A percentile compares a stretch with the other conserved stretches of the same genome.
phyloP scores from a whole-genome alignment of 2,329 filamentous ascomycete genomes.

The Endoconidiophora laricicola region DNA sequence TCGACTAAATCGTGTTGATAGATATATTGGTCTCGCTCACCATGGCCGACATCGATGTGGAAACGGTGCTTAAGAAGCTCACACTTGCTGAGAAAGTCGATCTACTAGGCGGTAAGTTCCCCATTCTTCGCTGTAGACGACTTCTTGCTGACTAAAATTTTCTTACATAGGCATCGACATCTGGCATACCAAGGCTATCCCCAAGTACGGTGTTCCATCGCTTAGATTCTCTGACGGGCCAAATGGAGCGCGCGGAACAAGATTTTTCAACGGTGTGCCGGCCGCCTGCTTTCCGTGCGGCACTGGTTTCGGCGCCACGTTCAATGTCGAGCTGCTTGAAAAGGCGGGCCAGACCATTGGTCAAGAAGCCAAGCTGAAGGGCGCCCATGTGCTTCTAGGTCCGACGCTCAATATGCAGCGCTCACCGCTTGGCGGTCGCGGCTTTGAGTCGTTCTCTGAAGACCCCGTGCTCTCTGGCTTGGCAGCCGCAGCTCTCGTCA shows the following conservation, averaged over 20 bases:
- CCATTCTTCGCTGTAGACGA: constrained; percentile 14
- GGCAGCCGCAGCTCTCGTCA: constrained; percentile 34
- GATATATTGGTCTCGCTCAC: constrained; percentile 7
- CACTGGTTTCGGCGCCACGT: constrained; percentile 62
- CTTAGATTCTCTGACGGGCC: constrained; percentile 72
- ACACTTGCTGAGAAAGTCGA: constrained; percentile 62
- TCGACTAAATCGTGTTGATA: too few species aligned
- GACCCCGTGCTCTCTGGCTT: constrained; percentile 40
- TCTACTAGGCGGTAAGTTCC: constrained; percentile 50
- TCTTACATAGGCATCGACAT: constrained; percentile 52
- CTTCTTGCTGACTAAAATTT: constrained; percentile 44
- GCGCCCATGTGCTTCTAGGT: constrained; percentile 55
- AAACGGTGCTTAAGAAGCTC: constrained; percentile 49
- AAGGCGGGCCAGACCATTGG: constrained; percentile 52
- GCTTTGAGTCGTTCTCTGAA: constrained; percentile 42
- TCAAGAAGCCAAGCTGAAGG: constrained; percentile 50
- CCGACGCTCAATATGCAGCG: constrained; percentile 49
- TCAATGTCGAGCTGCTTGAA: constrained; percentile 60
- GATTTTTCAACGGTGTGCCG: constrained; percentile 40
- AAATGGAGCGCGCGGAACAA: constrained; percentile 53
- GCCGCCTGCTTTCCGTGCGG: constrained; percentile 65
- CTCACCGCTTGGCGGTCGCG: constrained; percentile 40
- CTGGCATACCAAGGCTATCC: constrained; percentile 36
- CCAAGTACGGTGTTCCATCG: constrained; percentile 47
- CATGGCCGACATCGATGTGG: constrained; percentile 38